These are phyloP conservation scores for Schwanniomyces polymorphus DNA, from an alignment of 805 yeast species.

Conservation along the genomic window DNA sequence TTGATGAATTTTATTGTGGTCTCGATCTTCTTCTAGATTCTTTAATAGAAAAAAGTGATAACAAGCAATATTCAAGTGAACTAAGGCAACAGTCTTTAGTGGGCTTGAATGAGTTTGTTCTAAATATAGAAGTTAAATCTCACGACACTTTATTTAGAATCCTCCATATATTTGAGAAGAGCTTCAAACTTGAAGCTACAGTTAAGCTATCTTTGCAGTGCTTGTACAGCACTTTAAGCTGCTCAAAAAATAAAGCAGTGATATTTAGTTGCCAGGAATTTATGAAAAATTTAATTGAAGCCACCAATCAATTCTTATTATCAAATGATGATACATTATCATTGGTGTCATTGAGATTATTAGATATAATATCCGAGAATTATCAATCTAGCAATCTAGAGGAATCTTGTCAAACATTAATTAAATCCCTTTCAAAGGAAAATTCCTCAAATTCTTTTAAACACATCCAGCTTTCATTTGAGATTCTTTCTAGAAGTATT, in stretches of 20 bases:
- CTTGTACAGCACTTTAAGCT: conserved; percentile 15
- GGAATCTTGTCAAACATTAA: neutral
- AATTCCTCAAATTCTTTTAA: conserved; percentile 1
- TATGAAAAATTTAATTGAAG: conserved; percentile 15
- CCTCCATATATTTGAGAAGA: conserved; percentile 16
- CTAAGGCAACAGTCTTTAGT: conserved; percentile 24
- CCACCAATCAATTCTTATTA: conserved; percentile 17
- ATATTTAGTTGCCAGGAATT: conserved; percentile 10
- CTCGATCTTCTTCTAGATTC: conserved; percentile 13
- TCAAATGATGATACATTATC: conserved; percentile 28
- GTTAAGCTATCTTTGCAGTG: conserved; percentile 24
- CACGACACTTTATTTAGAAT: conserved; percentile 7
- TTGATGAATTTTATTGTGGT: neutral
- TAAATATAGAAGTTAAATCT: conserved; percentile 7
- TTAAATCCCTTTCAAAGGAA: conserved; percentile 1
- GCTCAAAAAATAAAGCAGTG: conserved; percentile 8
- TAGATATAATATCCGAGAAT: conserved; percentile 8
- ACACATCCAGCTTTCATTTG: conserved; percentile 1
- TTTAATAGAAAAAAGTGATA: conserved; percentile 15
- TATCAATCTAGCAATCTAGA: neutral
- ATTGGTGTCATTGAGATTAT: conserved; percentile 17
- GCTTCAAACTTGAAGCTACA: conserved; percentile 26
- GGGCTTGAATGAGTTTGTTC: conserved; percentile 21
- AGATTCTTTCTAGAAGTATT: conserved; percentile 1
- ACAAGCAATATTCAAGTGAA: conserved; percentile 28